Base-by-base conservation (phyloP, 2,329 filamentous ascomycete species). In the Magnaporthiopsis rhizophila region DNA sequence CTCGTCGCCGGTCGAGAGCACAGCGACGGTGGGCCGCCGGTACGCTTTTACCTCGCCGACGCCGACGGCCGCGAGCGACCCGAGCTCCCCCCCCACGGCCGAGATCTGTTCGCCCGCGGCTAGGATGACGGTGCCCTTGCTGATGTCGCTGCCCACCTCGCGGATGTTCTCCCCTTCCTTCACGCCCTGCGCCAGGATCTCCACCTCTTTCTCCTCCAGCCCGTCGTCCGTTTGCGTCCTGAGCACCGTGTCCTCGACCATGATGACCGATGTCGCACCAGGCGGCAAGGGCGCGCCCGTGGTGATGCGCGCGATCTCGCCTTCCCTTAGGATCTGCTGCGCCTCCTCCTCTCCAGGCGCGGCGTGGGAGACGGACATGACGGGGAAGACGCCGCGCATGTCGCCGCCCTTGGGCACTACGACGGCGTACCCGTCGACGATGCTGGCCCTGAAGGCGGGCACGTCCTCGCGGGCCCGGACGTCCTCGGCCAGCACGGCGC, bases 391-490 rank as follows among this genome's bases (percentile, higher is more conserved):
- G 0, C 94, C 93, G 70, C 89, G 91, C 61, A 91, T 84, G 61
- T 83, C 86, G 0, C 83, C 86, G 57, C 86, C 80, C 36, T 78
- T 77, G 63, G 83, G 82, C 7, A 86, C 88, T 53, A 93, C 86
- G 0, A 96, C 85, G 2, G 95, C 95, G 72, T 99, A 99, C 1
- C 95, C 95, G 74, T 99, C 95, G 0, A 99, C 95, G 57, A 97
- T 98, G 72, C 94, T 98, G 24, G 95, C 95, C 65, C 92, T 83
- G 77, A 96, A 99, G 0, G 94, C 95, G 0, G 95, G 95, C 0
- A 99, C 95, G 9, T 89, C 86, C 73, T 97, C 94, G 4, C 78
- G 78, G 0, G 95, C 92, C 56, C 81, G 84, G 30, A 99, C 88
- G 69, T 96, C 89, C 72, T 92, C 87, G 0, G 94, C 92, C 1